phyloP scores from a whole-genome alignment of 805 yeast species.

The Candida caryicola region DNA sequence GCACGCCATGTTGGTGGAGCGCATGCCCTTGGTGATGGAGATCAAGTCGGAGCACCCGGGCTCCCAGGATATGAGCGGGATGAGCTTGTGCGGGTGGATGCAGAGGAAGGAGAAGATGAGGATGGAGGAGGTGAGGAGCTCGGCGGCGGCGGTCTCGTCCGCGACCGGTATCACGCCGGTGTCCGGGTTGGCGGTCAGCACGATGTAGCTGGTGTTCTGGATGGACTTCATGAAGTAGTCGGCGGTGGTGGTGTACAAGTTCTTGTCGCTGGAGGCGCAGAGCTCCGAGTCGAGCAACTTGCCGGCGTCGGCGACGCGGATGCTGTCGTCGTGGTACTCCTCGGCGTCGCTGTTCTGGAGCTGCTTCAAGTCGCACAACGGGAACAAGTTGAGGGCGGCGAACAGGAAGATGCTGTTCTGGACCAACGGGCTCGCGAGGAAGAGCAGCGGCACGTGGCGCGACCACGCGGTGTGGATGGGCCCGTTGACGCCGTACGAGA shows the following conservation, averaged over 20 bases:
- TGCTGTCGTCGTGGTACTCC: background rate
- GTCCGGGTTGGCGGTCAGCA: constrained; percentile 2
- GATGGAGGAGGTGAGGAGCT: constrained; percentile 18
- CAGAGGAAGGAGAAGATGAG: constrained; percentile 29
- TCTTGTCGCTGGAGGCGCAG: constrained; percentile 6
- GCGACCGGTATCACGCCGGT: background rate
- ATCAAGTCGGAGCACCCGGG: constrained; percentile 19
- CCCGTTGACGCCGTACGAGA: constrained; percentile 22
- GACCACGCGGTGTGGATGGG: constrained; percentile 25
- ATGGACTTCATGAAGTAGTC: constrained; percentile 22
- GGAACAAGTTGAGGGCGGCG: constrained; percentile 25
- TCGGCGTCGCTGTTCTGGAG: constrained; percentile 9
- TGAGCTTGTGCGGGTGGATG: constrained; percentile 28
- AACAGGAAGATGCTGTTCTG: constrained; percentile 24
- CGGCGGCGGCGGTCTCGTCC: constrained; percentile 8
- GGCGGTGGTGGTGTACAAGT: constrained; percentile 18
- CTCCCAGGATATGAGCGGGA: constrained; percentile 28
- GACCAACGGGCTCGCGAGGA: constrained; percentile 23
- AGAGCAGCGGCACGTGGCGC: constrained; percentile 22
- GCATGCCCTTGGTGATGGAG: constrained; percentile 18
- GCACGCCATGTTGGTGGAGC: constrained; percentile 3
- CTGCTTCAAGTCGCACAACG: constrained; percentile 15
- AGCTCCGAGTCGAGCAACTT: constrained; percentile 2
- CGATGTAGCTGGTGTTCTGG: constrained; percentile 9
- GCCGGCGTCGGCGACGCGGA: background rate